Conservation (phyloP, 1,284 basidiomycete species). For the Sporisorium iseilematis-ciliati region DNA sequence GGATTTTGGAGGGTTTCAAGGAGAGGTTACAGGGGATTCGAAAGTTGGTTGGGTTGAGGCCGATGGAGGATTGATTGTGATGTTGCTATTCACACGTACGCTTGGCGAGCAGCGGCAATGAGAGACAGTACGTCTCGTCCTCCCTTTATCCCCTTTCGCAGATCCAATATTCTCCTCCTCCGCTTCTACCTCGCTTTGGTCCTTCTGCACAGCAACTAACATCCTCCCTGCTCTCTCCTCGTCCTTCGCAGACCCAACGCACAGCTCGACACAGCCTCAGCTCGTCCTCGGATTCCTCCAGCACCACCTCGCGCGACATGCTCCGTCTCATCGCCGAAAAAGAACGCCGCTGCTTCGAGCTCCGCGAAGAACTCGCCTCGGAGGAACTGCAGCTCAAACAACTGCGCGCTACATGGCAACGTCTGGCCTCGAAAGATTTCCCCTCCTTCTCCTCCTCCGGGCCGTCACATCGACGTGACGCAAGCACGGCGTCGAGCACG, state of each 20-base stretch:
- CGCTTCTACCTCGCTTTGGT: neutral
- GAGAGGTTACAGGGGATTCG: slow-evolving; percentile 17
- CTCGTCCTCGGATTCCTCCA: slow-evolving; percentile 1
- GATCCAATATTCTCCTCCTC: neutral
- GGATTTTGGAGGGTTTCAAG: slow-evolving; percentile 10
- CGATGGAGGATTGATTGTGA: slow-evolving; percentile 8
- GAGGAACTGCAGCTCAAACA: slow-evolving; percentile 24
- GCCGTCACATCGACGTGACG: slow-evolving; percentile 12
- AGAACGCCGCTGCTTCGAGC: slow-evolving; percentile 68
- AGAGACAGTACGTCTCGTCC: slow-evolving; percentile 20
- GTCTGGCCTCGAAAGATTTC: slow-evolving; percentile 20
- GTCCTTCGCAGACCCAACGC: neutral
- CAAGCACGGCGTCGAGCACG: slow-evolving; percentile 10
- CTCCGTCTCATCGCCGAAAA: slow-evolving; percentile 68
- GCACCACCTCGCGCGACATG: slow-evolving; percentile 41
- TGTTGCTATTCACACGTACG: too few relatives aligned
- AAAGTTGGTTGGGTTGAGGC: slow-evolving; percentile 11
- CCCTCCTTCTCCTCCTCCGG: slow-evolving; percentile 16
- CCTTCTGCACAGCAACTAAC: slow-evolving; percentile 6
- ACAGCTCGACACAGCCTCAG: slow-evolving; percentile 12
- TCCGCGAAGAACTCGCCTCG: slow-evolving; percentile 59
- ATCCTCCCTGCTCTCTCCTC: neutral
- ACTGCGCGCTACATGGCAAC: slow-evolving; percentile 37
- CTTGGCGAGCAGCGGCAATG: neutral
- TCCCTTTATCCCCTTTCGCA: slow-evolving; percentile 1